A percentile compares a stretch with the other conserved stretches of the same genome.
Evolutionary conservation across 345 rosid species (phyloP).

Genomic region (Crucihimalaya himalaica): DNA sequence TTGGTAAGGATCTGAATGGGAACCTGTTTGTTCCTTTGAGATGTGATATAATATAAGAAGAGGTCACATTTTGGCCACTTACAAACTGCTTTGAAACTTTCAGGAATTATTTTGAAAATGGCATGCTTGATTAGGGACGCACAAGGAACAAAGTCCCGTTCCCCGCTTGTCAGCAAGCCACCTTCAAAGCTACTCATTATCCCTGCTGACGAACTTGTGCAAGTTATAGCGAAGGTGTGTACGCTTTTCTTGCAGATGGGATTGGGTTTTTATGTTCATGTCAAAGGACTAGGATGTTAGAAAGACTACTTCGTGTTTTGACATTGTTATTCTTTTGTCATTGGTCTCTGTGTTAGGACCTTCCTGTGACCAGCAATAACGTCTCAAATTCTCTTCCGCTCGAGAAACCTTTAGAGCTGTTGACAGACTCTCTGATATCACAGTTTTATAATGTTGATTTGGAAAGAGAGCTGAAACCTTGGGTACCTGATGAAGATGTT

Average conservation of each 20-base stretch:
- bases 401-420: constrained; percentile 65
- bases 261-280: constrained; percentile 7
- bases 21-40: constrained; percentile 19
- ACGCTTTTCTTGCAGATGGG: constrained; percentile 9
- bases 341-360: constrained; percentile 54
- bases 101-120: constrained; percentile 91
- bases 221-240: constrained; percentile 85
- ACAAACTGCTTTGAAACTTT: constrained; percentile 27
- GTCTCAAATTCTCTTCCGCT: constrained; percentile 50
- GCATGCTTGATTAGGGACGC: constrained; percentile 69
- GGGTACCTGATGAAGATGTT: constrained; percentile 88
- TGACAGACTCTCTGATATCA: constrained; percentile 80
- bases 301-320: constrained; percentile 18
- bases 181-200: constrained; percentile 62
- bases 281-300: constrained; percentile 16
- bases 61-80: constrained; percentile 1
- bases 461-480: constrained; percentile 83
- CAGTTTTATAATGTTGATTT: constrained; percentile 56
- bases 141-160: constrained; percentile 51
- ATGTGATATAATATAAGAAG: constrained; percentile 1
- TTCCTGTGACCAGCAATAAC: constrained; percentile 66
- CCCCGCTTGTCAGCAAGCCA: constrained; percentile 63
- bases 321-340: constrained; percentile 8
- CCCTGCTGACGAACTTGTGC: constrained; percentile 81
- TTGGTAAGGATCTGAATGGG: constrained; percentile 53